Evolutionary conservation across 1,284 basidiomycete species (phyloP), one percentile per base, ranked within the genome.

Genomic region (Trichosporon coremiiforme): DNA sequence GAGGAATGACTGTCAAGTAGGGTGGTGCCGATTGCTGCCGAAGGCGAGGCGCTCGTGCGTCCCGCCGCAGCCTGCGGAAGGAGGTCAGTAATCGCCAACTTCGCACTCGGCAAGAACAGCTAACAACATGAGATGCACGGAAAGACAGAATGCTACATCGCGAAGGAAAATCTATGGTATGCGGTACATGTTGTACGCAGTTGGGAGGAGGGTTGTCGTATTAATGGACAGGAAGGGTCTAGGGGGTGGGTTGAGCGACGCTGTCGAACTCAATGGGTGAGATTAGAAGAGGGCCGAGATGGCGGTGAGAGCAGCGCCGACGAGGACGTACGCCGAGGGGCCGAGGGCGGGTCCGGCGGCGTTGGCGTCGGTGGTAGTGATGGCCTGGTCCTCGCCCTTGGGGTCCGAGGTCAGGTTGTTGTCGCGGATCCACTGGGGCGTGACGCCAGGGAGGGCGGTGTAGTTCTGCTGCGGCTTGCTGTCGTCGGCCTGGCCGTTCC

Each of bases 401-500:
- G 57, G 57, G 38, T 64, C 53, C 31, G 35, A 41, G 17, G 66
- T 60, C 60, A 78, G 70, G 60, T 72, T 74, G 12, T 74, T 73
- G 22, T 66, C 7, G 8, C 66, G 62, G 10, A 82, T 64, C 68
- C 76, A 80, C n/a, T 62, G 6, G 4, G 79, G 80, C 13, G 76
- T 66, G 25, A 68, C 73, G 10, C 78, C 80, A 20, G 78, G 66
- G 35, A 76, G 9, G 7, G 72, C 68, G 50, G 60, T 68, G 66
- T 73, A 71, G 12, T 69, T 50, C 31, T 4, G 20, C 15, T 66
- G 8, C 0, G 79, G 78, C 0, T 38, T 65, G 8, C 74, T 69
- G n/a, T 71, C 71, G 70, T 80, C 73, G 69, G 76, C 74, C 41
- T 64, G 71, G 20, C 82, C 82, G 73, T 80, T 73, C 81, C 81